A percentile compares a stretch with the other conserved stretches of the same genome.
Evolutionary conservation across 177 flowering plant species (phyloP).

Genomic region (Tripterygium wilfordii): DNA sequence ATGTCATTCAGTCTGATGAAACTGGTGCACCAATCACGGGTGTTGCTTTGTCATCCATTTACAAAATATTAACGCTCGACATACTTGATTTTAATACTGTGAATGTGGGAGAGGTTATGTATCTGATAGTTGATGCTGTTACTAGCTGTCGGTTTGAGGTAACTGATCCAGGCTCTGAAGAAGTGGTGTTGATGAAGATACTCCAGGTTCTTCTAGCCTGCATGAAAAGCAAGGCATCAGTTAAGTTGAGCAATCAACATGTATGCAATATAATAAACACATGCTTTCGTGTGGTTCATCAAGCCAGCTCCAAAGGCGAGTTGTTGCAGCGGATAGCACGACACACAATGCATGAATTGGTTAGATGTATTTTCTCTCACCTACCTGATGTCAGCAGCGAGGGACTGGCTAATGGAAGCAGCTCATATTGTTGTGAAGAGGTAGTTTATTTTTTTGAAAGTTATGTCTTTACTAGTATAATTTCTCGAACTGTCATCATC

Average conservation of each 20-base stretch:
- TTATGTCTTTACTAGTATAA: too few species aligned
- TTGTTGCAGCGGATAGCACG: constrained; percentile 49
- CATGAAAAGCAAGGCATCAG: constrained; percentile 40
- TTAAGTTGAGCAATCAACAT: constrained; percentile 39
- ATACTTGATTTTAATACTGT: constrained; percentile 27
- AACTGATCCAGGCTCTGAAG: constrained; percentile 56
- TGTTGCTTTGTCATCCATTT: constrained; percentile 44
- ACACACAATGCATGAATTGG: constrained; percentile 45
- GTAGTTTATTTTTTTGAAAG: constrained; percentile 5
- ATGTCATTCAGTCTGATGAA: constrained; percentile 47
- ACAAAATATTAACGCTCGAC: constrained; percentile 35
- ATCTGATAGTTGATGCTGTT: constrained; percentile 41
- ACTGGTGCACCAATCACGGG: constrained; percentile 58
- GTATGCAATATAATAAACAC: constrained; percentile 44
- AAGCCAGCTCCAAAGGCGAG: constrained; percentile 44
- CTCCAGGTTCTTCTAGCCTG: constrained; percentile 55
- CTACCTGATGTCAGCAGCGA: constrained; percentile 18
- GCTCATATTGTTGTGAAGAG: constrained; percentile 1
- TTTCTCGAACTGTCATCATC: too few species aligned
- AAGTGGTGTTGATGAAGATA: constrained; percentile 52
- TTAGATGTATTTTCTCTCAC: constrained; percentile 38
- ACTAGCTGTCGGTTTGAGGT: constrained; percentile 49
- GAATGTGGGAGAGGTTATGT: constrained; percentile 37
- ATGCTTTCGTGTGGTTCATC: constrained; percentile 47
- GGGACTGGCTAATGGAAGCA: constrained; percentile 19